These are phyloP conservation scores for Sambucus nigra DNA, from an alignment of 129 eudicot species.

Conservation along the genomic window DNA sequence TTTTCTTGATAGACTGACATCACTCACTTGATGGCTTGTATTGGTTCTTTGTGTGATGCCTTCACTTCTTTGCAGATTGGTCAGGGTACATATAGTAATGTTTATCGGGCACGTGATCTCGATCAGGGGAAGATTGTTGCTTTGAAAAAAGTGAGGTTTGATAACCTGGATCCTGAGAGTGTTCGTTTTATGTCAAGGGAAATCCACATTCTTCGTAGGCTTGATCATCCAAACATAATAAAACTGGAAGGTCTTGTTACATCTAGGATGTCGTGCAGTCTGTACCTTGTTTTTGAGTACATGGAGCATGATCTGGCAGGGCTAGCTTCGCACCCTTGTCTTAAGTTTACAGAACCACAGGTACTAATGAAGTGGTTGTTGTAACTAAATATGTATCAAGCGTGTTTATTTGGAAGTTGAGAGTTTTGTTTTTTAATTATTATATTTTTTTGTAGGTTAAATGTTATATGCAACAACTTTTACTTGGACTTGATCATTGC, in stretches of 20 bases:
- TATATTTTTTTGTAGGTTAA: conserved; percentile 49
- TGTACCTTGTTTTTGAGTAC: conserved; percentile 84
- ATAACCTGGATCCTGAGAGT: conserved; percentile 77
- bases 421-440: conserved; percentile 2
- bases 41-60: conserved; percentile 5
- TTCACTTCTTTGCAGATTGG: conserved; percentile 55
- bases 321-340: conserved; percentile 65
- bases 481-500: conserved; percentile 81
- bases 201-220: conserved; percentile 63
- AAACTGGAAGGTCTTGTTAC: conserved; percentile 89
- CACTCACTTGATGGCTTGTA: conserved; percentile 6
- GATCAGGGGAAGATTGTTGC: conserved; percentile 84
- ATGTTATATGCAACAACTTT: conserved; percentile 69
- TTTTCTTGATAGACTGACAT: neutral
- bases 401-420: neutral
- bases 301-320: conserved; percentile 94
- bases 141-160: conserved; percentile 75
- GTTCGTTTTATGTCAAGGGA: conserved; percentile 93
- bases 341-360: conserved; percentile 86
- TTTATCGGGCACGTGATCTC: conserved; percentile 82
- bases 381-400: neutral
- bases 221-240: conserved; percentile 80
- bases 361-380: conserved; percentile 15
- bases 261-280: conserved; percentile 76
- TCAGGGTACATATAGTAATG: conserved; percentile 89